Base-by-base conservation (phyloP, 306 rosid genomes). In the Herpetospermum pedunculosum region DNA sequence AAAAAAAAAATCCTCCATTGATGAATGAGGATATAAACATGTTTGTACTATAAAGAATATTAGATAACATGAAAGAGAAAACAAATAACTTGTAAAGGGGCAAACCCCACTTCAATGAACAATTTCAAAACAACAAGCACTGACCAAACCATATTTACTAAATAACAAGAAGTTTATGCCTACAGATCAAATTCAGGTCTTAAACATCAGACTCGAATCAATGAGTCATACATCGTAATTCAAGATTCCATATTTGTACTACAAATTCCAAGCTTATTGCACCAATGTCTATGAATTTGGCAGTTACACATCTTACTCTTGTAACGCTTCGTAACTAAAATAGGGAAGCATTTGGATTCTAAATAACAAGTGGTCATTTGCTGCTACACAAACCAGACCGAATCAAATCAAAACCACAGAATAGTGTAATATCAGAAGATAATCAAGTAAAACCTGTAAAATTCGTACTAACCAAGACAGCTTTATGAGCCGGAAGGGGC, bases 401-500 rank as follows among this genome's bases (percentile, higher is more conserved):
- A 29, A n/a, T 52, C 52, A 19, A 26, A 38, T 2, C 12, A n/a
- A 21, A 25, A 11, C 30, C 37, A 25, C 16, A 59, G 58, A 19
- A 15, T 29, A 19, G 13, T 10, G 11, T 13, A 41, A 35, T 7
- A 72, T 16, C 38, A 6, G 12, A 6, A 18, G 13, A 21, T 4
- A 55, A 37, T 6, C n/a, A 23, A 74, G 52, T 32, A 55, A 55
- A 59, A 10, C 23, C 21, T 23, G 43, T 0, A 48, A 64, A 30
- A 44, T 48, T 72, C 70, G 67, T 62, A 78, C 93, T 76, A 23
- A 93, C 98, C 85, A 94, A 82, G 79, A 94, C 77, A 60, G 90
- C 87, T 80, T 83, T 91, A 64, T 94, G 98, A 50, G 96, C 96
- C 2, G 92, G 88, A 44, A 93, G 84, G 3, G 90, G 78, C 29